These are phyloP conservation scores for Lactuca saligna DNA, from an alignment of 129 eudicot species.

Conservation along the genomic window DNA sequence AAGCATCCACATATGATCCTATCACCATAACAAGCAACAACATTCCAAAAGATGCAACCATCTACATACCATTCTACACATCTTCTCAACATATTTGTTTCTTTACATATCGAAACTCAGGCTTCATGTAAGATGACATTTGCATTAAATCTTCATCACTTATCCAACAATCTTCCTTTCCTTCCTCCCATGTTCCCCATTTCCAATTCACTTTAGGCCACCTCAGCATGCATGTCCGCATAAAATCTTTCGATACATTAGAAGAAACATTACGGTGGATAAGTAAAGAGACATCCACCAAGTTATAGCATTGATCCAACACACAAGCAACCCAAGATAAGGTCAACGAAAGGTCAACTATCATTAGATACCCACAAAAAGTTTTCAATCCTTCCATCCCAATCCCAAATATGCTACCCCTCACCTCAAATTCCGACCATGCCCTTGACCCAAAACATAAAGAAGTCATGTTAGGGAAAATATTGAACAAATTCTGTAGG, in stretches of 20 bases:
- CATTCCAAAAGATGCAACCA: no score
- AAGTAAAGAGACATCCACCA: slow-evolving; percentile 34
- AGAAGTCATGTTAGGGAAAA: slow-evolving; percentile 36
- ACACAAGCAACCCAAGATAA: slow-evolving; percentile 33
- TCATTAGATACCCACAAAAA: slow-evolving; percentile 37
- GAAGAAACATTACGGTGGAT: slow-evolving; percentile 45
- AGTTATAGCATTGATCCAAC: slow-evolving; percentile 32
- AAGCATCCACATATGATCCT: no score
- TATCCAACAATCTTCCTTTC: slow-evolving; percentile 44
- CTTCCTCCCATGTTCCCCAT: slow-evolving; percentile 60
- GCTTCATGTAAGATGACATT: no score
- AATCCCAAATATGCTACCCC: slow-evolving; percentile 17
- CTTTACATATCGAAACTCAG: no score
- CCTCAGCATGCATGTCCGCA: slow-evolving; percentile 40
- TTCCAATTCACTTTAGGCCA: slow-evolving; percentile 41
- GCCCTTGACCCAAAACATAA: slow-evolving; percentile 7
- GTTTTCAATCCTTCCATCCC: slow-evolving; percentile 23
- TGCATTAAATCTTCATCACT: background rate
- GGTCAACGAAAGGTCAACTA: slow-evolving; percentile 34
- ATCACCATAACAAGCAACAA: no score
- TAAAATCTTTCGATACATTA: slow-evolving; percentile 30
- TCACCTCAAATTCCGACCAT: slow-evolving; percentile 45
- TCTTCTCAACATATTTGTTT: no score
- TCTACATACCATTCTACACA: no score
- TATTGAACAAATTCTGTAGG: slow-evolving; percentile 31